Percentiles rank a stretch among this genome's conserved stretches.
Evolutionary conservation across 2,329 filamentous ascomycete species (phyloP).

Genomic region (Daldinia sp.): DNA sequence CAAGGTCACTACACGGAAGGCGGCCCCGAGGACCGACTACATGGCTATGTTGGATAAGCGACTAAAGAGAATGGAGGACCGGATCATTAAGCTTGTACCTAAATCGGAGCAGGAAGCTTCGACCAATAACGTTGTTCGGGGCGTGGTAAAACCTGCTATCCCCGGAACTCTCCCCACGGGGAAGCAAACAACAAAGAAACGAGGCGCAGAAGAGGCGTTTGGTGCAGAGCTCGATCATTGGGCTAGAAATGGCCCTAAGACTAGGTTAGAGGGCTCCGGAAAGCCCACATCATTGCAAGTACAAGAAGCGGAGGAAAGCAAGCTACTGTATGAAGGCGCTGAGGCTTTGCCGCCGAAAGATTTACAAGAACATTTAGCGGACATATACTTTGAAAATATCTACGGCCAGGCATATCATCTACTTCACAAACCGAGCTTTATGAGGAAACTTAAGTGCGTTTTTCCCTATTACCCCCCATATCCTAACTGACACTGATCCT

Average conservation of each 20-base stretch:
- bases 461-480: conserved; percentile 17
- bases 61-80: conserved; percentile 95
- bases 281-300: conserved; percentile 63
- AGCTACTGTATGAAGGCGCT: conserved; percentile 80
- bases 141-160: conserved; percentile 82
- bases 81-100: conserved; percentile 94
- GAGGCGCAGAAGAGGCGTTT: conserved; percentile 87
- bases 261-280: conserved; percentile 56
- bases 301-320: conserved; percentile 76
- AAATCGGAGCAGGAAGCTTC: conserved; percentile 78
- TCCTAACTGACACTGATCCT: conserved; percentile 41
- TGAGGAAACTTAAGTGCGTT: conserved; percentile 79
- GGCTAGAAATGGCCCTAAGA: conserved; percentile 68
- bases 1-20: conserved; percentile 94
- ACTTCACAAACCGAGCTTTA: conserved; percentile 96
- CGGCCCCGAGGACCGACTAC: conserved; percentile 93
- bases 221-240: conserved; percentile 81
- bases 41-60: conserved; percentile 99
- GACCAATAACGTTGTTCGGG: conserved; percentile 73
- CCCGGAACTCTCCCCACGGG: conserved; percentile 59
- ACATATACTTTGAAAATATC: conserved; percentile 94
- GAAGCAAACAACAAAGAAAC: conserved; percentile 76
- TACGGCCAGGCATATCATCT: conserved; percentile 96
- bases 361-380: conserved; percentile 89
- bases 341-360: conserved; percentile 86